Base-by-base conservation (phyloP, 192 early-diverging fungal genomes). In the Podila clonocystis region DNA sequence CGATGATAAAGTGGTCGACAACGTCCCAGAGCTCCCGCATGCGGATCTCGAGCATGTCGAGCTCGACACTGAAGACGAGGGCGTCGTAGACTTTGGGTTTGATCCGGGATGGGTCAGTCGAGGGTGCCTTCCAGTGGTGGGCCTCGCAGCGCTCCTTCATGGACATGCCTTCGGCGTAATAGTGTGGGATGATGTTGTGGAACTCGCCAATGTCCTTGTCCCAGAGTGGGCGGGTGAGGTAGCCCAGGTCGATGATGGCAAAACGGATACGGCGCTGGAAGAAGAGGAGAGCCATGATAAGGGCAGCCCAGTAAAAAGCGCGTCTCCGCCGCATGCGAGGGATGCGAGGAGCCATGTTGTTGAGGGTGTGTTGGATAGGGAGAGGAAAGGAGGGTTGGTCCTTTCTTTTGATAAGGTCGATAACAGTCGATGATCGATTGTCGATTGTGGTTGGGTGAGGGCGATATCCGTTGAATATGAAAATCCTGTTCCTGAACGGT, bases 1-100 rank as follows among this genome's bases (percentile, higher is more conserved):
- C 55, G 20, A 91, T 82, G 1, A 91, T 67, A 65, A 91, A 91
- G 9, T n/a, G 65, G 69, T 91, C 91, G 17, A 89, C 88, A 1
- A 87, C 84, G 45, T 82, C 72, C 65, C 75, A 74, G 24, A 89
- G 78, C 69, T 91, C 91, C 12, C 75, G 65, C 48, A 65, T 65
- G 2, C 49, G 29, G 48, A 65, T 30, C 50, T 90, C 87, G 41
- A 90, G 82, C 45, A 91, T 63, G 36, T 90, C 89, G 30, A 89
- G 70, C 68, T 91, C 91, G 0, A 89, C 84, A 59, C 85, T 89
- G 68, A 91, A 89, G 15, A 87, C 67, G 33, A 87, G 73, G 19
- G 88, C 87, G 61, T 91, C 91, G 22, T 70, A 82, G 1, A 91
- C 70, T 20, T 69, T 74, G 9, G 64, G 68, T 9, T 38, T 38